Percentiles rank a stretch among this genome's conserved stretches.
Conservation (phyloP, 345 rosid species). For the Mercurialis annua region DNA sequence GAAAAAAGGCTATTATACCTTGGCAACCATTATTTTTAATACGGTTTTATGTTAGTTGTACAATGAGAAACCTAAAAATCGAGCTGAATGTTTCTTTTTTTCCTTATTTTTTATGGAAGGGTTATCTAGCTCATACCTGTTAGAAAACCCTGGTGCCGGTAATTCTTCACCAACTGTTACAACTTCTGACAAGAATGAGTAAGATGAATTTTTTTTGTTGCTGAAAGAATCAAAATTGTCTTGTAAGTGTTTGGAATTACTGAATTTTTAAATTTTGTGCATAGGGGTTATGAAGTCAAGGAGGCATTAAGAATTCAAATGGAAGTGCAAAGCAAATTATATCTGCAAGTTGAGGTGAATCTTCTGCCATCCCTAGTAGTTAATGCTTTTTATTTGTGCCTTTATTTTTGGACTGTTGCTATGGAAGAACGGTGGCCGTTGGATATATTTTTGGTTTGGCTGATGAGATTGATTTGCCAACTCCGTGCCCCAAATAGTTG, state of each 20-base stretch:
- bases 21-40: background rate
- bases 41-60: background rate
- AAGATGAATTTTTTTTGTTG: constrained; percentile 27
- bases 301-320: constrained; percentile 73
- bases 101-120: constrained; percentile 18
- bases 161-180: constrained; percentile 40
- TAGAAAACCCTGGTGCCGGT: constrained; percentile 39
- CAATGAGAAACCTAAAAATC: background rate
- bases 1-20: background rate
- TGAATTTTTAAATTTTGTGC: constrained; percentile 16
- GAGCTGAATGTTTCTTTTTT: background rate
- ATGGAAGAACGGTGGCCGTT: background rate
- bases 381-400: background rate
- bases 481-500: constrained; percentile 11
- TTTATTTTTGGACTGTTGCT: background rate
- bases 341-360: constrained; percentile 69
- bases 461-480: background rate
- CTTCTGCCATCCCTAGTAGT: background rate
- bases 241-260: constrained; percentile 2
- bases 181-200: constrained; percentile 62
- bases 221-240: background rate
- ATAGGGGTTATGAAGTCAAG: constrained; percentile 62
- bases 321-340: constrained; percentile 82
- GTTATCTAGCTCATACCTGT: constrained; percentile 46
- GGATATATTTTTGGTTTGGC: background rate